Percentiles rank a stretch among this genome's conserved stretches.
Evolutionary conservation across 1,284 basidiomycete genomes (phyloP).

Genomic region (Trichosporon coremiiforme): DNA sequence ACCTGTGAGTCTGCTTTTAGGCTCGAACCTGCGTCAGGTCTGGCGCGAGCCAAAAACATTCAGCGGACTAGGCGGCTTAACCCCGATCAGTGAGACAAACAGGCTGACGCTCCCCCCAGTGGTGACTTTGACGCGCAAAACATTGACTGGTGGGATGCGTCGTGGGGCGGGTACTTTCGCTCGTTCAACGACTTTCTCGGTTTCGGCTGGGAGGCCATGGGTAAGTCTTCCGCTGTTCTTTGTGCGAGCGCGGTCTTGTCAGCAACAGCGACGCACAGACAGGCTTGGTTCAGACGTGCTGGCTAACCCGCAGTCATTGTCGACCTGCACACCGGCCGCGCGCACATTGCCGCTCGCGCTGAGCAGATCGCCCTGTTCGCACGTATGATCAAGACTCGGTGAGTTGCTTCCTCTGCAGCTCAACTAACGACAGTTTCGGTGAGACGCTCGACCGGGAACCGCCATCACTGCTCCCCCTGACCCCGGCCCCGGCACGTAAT

Average conservation of each 20-base stretch:
- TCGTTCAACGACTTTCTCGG: conserved; percentile 78
- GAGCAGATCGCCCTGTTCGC: conserved; percentile 63
- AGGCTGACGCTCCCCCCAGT: conserved; percentile 31
- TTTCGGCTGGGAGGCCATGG: conserved; percentile 81
- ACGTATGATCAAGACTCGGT: conserved; percentile 56
- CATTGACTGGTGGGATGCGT: conserved; percentile 73
- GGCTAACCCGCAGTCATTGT: conserved; percentile 62
- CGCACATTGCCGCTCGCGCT: conserved; percentile 74
- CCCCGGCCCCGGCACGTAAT: conserved; percentile 59
- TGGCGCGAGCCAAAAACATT: not conserved
- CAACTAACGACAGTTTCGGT: conserved; percentile 42
- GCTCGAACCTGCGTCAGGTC: not conserved
- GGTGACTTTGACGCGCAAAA: conserved; percentile 74
- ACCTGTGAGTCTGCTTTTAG: conserved; percentile 59
- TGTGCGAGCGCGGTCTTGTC: not conserved
- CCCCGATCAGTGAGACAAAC: not conserved
- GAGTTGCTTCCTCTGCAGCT: conserved; percentile 15
- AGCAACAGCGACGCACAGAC: not conserved
- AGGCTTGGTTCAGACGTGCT: not conserved
- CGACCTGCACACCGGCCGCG: conserved; percentile 68
- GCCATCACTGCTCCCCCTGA: conserved; percentile 45
- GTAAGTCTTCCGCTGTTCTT: conserved; percentile 33
- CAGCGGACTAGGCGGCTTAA: not conserved
- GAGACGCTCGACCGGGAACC: conserved; percentile 52
- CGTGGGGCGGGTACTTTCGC: conserved; percentile 78